A percentile compares a stretch with the other conserved stretches of the same genome.
Conservation (phyloP, 2,329 filamentous ascomycete species). For the Mycosphaerella sp. region DNA sequence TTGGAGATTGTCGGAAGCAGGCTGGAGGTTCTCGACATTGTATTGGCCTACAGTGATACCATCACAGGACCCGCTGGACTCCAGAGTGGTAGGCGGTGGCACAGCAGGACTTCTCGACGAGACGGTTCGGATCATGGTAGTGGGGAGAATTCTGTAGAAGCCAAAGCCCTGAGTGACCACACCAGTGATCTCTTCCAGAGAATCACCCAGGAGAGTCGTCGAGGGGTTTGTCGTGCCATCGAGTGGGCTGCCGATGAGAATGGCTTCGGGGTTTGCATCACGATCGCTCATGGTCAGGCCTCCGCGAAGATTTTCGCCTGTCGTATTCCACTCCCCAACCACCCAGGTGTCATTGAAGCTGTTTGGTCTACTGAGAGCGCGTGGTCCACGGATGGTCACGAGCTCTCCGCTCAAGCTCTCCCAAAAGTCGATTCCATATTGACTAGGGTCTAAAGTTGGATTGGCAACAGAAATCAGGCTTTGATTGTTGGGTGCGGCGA, state of each 20-base stretch:
- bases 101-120: conserved; percentile 42
- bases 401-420: conserved; percentile 62
- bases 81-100: conserved; percentile 48
- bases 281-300: conserved; percentile 57
- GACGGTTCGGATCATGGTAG: conserved; percentile 50
- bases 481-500: conserved; percentile 57
- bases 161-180: conserved; percentile 60
- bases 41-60: conserved; percentile 60
- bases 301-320: conserved; percentile 56
- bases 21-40: conserved; percentile 63
- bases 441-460: conserved; percentile 53
- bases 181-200: conserved; percentile 60
- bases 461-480: conserved; percentile 54
- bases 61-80: conserved; percentile 51
- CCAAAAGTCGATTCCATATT: conserved; percentile 68
- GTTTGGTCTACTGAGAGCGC: conserved; percentile 56
- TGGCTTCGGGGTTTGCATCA: conserved; percentile 64
- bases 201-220: conserved; percentile 58
- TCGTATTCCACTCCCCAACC: conserved; percentile 56
- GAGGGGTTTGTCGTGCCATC: conserved; percentile 57
- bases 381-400: conserved; percentile 55
- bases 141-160: conserved; percentile 62
- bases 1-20: conserved; percentile 51
- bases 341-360: conserved; percentile 64
- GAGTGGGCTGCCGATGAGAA: conserved; percentile 58